Percentiles rank a stretch among this genome's conserved stretches.
phyloP scores from a whole-genome alignment of 768 basidiomycete species.

The Fomitopsis pulvina region DNA sequence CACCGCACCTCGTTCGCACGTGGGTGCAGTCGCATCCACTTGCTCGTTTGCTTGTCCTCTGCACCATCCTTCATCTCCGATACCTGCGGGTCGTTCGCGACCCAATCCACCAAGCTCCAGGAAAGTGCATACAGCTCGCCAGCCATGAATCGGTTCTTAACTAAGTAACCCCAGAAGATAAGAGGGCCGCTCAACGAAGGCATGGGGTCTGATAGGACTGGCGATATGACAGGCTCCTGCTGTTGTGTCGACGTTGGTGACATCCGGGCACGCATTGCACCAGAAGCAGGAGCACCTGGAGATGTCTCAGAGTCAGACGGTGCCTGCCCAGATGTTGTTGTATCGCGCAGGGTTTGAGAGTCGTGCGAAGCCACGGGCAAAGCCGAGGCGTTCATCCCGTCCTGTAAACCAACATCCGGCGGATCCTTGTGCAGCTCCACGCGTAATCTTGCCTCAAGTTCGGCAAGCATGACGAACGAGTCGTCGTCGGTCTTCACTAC shows the following conservation, averaged over 20 bases:
- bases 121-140: slow-evolving; percentile 91
- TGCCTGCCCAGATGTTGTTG: no score
- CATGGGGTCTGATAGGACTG: neutral
- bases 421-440: slow-evolving; percentile 52
- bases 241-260: no score
- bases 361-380: neutral
- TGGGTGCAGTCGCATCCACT: slow-evolving; percentile 89
- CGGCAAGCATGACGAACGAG: slow-evolving; percentile 90
- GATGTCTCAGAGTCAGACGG: no score
- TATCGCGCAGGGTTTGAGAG: neutral
- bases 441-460: slow-evolving; percentile 85
- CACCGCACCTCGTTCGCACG: slow-evolving; percentile 74
- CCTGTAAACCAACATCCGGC: neutral
- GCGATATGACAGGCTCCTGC: no score
- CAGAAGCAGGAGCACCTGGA: no score
- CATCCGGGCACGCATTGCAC: no score
- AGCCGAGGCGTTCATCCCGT: neutral
- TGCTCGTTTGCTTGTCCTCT: slow-evolving; percentile 90
- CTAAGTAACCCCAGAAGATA: slow-evolving; percentile 85
- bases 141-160: slow-evolving; percentile 92
- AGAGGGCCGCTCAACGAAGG: slow-evolving; percentile 48
- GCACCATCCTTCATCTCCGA: slow-evolving; percentile 67
- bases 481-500: slow-evolving; percentile 95
- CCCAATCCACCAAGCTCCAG: slow-evolving; percentile 83
- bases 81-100: slow-evolving; percentile 67